Conservation (phyloP, 108 stramenopile species). For the Aurantiochytrium sp. region DNA sequence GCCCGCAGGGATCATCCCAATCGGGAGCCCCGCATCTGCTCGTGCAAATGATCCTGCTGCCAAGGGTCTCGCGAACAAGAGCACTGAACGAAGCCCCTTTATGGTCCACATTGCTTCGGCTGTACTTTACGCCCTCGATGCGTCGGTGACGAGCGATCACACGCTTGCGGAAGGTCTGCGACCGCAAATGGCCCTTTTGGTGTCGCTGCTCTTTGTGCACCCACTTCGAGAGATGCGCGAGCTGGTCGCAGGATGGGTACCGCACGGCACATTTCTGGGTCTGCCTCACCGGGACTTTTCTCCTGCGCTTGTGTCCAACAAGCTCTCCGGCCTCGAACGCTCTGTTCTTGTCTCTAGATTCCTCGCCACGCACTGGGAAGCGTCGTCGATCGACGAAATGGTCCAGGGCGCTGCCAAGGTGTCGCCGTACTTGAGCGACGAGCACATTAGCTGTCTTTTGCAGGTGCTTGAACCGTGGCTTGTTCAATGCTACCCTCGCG, state of each 20-base stretch:
- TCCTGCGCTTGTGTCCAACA: not conserved
- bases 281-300: not conserved
- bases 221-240: not conserved
- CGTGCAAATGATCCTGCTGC: not conserved
- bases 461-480: not conserved
- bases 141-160: not conserved
- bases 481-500: not conserved
- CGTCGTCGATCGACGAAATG: not conserved
- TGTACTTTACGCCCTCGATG: not conserved
- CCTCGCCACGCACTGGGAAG: not conserved
- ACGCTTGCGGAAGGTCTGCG: not conserved
- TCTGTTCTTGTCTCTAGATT: not conserved
- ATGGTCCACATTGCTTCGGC: not conserved
- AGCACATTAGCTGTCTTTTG: not conserved
- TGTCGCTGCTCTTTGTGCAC: not conserved
- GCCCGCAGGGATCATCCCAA: not conserved
- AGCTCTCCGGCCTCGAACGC: not conserved
- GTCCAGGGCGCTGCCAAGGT: not conserved
- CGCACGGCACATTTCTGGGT: not conserved
- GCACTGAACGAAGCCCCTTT: not conserved
- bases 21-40: too few relatives aligned
- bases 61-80: not conserved
- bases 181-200: not conserved
- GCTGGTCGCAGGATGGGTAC: not conserved
- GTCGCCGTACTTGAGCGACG: not conserved